Evolutionary conservation across 106 monocot genomes (phyloP), one percentile per base, ranked within the genome.

Genomic region (Dendrobium huoshanense): DNA sequence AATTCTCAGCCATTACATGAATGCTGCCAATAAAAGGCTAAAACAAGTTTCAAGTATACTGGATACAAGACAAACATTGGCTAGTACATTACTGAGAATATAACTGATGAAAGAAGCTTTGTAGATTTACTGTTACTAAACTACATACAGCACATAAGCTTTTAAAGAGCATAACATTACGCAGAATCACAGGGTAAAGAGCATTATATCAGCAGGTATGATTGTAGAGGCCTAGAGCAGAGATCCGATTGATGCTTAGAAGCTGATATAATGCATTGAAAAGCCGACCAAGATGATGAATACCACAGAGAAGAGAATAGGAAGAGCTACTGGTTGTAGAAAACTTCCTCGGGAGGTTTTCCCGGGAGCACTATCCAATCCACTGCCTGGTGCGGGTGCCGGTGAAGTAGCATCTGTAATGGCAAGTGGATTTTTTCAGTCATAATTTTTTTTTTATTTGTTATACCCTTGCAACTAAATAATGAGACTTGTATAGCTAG

Each of bases 211-310:
- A 31, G 68, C 29, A 31, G 9, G 0, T 31, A 11, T 31, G 29
- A 61, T 11, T 29, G 68, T 68, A 61, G 61, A 61, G 6, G 8
- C n/a, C 61, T 8, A 61, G 25, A 13, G 68, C 31, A 10, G 31
- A 25, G 68, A 29, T 3, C 61, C 5, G 61, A 19, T 61, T n/a
- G 6, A 45, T 5, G 17, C 77, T 82, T 72, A 82, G 78, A 78
- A 82, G 54, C 16, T 42, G 41, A 17, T 25, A 25, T 40, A 72
- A 54, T 67, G 17, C 24, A n/a, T 8, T 9, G 72, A 78, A 44
- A 78, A 49, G 68, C 56, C 72, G 2, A 74, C 64, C 43, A 67
- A 22, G 2, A 77, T 48, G 18, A 81, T 73, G 58, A 78, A 24
- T 2, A 75, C 78, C 7, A 58, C 24, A 15, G 45, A 79, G 79